phyloP scores from a whole-genome alignment of 2,329 filamentous ascomycete genomes.

The Colletotrichum godetiae region DNA sequence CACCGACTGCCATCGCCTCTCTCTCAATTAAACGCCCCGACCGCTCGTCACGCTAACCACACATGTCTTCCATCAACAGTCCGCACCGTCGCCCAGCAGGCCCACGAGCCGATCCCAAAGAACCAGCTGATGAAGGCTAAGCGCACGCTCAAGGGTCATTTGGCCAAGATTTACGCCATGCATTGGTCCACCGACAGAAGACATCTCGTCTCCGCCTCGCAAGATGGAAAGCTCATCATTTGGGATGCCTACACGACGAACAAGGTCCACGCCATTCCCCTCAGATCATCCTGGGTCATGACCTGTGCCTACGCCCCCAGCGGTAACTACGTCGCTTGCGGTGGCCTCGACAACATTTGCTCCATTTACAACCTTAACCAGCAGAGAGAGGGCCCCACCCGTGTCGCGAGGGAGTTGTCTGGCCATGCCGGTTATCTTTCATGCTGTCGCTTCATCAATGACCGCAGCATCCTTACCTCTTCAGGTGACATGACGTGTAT shows the following conservation, averaged over 20 bases:
- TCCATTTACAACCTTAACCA: constrained; percentile 99
- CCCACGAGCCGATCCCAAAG: constrained; percentile 90
- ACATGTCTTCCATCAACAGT: constrained; percentile 63
- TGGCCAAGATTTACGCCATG: constrained; percentile 99
- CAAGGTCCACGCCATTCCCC: constrained; percentile 98
- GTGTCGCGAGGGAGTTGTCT: constrained; percentile 93
- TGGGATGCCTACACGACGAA: constrained; percentile 99
- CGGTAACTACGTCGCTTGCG: constrained; percentile 98
- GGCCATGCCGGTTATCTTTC: constrained; percentile 97
- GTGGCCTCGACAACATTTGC: constrained; percentile 99
- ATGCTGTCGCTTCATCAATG: constrained; percentile 99
- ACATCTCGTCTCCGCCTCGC: constrained; percentile 96
- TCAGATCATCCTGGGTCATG: constrained; percentile 99
- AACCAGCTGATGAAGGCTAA: constrained; percentile 97
- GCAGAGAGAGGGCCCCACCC: constrained; percentile 92
- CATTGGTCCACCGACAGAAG: constrained; percentile 99
- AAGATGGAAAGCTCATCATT: constrained; percentile 99
- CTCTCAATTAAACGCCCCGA: constrained; percentile 16
- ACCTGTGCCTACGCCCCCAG: constrained; percentile 99
- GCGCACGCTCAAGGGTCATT: constrained; percentile 94
- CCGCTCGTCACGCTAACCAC: constrained; percentile 38
- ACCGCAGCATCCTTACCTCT: constrained; percentile 96
- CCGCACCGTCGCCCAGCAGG: constrained; percentile 89
- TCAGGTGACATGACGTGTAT: constrained; percentile 99
- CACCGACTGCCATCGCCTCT: constrained; percentile 23